Conservation (phyloP, 345 rosid genomes). For the Euclidium syriacum region DNA sequence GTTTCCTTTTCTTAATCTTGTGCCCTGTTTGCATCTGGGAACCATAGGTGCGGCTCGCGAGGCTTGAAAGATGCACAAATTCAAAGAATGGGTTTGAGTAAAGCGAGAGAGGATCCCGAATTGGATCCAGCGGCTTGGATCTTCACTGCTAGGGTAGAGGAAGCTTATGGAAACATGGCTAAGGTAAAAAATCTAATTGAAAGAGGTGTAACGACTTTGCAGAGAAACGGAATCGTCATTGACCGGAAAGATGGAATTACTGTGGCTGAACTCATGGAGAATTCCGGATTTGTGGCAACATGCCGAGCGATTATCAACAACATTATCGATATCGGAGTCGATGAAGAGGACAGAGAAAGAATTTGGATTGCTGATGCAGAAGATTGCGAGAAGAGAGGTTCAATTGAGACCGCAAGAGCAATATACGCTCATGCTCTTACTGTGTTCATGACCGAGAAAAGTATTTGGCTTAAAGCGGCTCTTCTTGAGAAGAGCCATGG, state of each 20-base stretch:
- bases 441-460: constrained; percentile 85
- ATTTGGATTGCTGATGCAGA: constrained; percentile 99
- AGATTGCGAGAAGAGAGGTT: constrained; percentile 87
- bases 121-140: constrained; percentile 95
- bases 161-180: constrained; percentile 72
- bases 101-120: constrained; percentile 68
- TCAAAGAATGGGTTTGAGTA: constrained; percentile 75
- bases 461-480: constrained; percentile 92
- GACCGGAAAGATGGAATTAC: constrained; percentile 90
- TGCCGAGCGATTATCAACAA: constrained; percentile 77
- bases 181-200: constrained; percentile 86
- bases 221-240: constrained; percentile 78
- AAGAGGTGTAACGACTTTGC: constrained; percentile 80
- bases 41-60: constrained; percentile 80
- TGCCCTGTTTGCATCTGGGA: constrained; percentile 91
- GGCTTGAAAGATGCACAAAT: constrained; percentile 69
- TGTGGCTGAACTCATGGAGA: constrained; percentile 87
- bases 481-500: constrained; percentile 97
- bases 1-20: no score
- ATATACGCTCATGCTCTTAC: constrained; percentile 82
- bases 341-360: constrained; percentile 94
- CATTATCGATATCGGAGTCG: constrained; percentile 83
- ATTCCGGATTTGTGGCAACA: constrained; percentile 74
- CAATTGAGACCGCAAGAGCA: constrained; percentile 89
- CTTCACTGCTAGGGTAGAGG: constrained; percentile 90